Base-by-base conservation (phyloP, 306 rosid species). In the Lupinus albus region DNA sequence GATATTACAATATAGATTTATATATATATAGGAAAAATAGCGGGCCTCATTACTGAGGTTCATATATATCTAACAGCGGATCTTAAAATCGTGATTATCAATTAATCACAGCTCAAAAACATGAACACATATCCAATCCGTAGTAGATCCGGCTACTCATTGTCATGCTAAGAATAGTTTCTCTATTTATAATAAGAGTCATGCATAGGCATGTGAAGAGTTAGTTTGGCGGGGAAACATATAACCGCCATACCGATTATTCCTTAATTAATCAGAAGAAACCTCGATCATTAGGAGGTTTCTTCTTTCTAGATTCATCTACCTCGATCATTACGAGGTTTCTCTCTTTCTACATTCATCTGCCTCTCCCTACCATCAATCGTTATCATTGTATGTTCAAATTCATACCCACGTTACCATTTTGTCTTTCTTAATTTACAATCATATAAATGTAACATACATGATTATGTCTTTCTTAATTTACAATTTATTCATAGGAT, bases 191-290 rank as follows among this genome's bases (percentile, higher is more conserved):
- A n/a, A n/a, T n/a, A 28, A 28, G 2, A 28, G 3, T 8, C 32
- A 66, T 38, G 17, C 14, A 9, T 49, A 7, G 6, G 25, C 1
- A 1, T 44, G 13, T 44, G 49, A 44, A 1, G 72, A n/a, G n/a
- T 74, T 5, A 78, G 69, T 36, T 36, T 7, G 49, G 84, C 16
- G 54, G 39, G 80, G 75, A 54, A 77, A 71, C 67, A 77, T 66
- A 72, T 68, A 81, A 81, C 79, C 33, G 17, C 56, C 58, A 60
- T 64, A 81, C 77, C 79, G 61, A 63, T 73, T 30, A 47, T 44
- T 64, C 67, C 84, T n/a, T n/a, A n/a, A n/a, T 45, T 42, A 59
- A 70, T 70, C 33, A 9, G 55, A 69, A 76, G 33, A 20, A 33
- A 16, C 44, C 51, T n/a, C 25, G 10, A 21, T 15, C 68, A 1